These are phyloP conservation scores for Starmera amethionina DNA, from an alignment of 805 yeast species.

Conservation along the genomic window DNA sequence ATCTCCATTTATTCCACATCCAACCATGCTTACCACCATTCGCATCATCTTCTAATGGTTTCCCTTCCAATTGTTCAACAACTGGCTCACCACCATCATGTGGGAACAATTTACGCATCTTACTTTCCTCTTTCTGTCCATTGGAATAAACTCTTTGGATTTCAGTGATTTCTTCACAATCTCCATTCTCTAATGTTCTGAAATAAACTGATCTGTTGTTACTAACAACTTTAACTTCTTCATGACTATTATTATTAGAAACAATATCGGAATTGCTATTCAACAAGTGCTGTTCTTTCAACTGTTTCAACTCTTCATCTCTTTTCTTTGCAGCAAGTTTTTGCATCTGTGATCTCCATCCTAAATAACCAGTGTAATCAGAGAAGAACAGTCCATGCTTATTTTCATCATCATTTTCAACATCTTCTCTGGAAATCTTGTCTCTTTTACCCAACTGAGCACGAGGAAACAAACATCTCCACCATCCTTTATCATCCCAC, in stretches of 20 bases:
- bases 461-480: slow-evolving; percentile 85
- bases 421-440: slow-evolving; percentile 49
- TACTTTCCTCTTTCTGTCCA: slow-evolving; percentile 30
- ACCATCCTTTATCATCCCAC: slow-evolving; percentile 80
- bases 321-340: slow-evolving; percentile 25
- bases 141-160: slow-evolving; percentile 29
- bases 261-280: slow-evolving; percentile 11
- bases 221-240: slow-evolving; percentile 19
- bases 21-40: slow-evolving; percentile 3
- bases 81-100: slow-evolving; percentile 27
- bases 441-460: slow-evolving; percentile 22
- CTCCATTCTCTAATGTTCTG: slow-evolving; percentile 32
- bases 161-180: slow-evolving; percentile 29
- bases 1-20: slow-evolving; percentile 12
- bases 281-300: slow-evolving; percentile 8
- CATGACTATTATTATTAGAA: slow-evolving; percentile 10
- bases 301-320: slow-evolving; percentile 5
- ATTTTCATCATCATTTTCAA: slow-evolving; percentile 33
- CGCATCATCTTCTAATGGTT: too few species aligned
- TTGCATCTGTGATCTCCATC: slow-evolving; percentile 55
- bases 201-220: slow-evolving; percentile 26
- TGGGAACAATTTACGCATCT: slow-evolving; percentile 28
- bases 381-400: slow-evolving; percentile 52
- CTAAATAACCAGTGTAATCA: slow-evolving; percentile 53
- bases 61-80: slow-evolving; percentile 12